Evolutionary conservation across 192 early-diverging fungal genomes (phyloP).

Genomic region (Neocallimastix lanati): DNA sequence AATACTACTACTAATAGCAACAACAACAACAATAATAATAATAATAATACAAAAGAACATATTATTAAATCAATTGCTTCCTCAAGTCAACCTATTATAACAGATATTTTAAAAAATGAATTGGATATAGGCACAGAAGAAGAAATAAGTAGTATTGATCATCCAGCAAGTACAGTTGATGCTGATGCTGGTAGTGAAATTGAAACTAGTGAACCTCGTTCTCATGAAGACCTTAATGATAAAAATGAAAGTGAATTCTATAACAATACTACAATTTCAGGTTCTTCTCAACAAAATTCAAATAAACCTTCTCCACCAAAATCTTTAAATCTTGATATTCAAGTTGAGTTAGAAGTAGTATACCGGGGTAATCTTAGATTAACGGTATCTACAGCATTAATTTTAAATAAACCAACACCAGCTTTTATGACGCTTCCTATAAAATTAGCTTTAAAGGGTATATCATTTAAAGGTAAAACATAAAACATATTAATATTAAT

Average conservation of each 20-base stretch:
- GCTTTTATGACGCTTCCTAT: slow-evolving; percentile 59
- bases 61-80: too few species aligned
- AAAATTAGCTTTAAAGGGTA: slow-evolving; percentile 40
- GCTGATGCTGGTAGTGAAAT: not conserved
- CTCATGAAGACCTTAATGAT: slow-evolving; percentile 5
- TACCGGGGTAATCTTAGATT: slow-evolving; percentile 60
- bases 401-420: slow-evolving; percentile 56
- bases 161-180: not conserved
- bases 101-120: not conserved
- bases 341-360: slow-evolving; percentile 34
- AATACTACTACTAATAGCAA: too few species aligned
- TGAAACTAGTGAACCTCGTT: slow-evolving; percentile 7
- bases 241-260: slow-evolving; percentile 18
- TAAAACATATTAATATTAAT: not conserved
- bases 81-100: not conserved
- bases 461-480: slow-evolving; percentile 47
- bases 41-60: too few species aligned
- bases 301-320: not conserved
- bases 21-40: too few species aligned
- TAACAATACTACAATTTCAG: not conserved
- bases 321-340: slow-evolving; percentile 32
- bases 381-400: slow-evolving; percentile 42
- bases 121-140: not conserved
- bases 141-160: not conserved
- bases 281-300: not conserved